A percentile compares a stretch with the other conserved stretches of the same genome.
phyloP scores from a whole-genome alignment of 2,329 filamentous ascomycete species.

The Penicillium sp. region DNA sequence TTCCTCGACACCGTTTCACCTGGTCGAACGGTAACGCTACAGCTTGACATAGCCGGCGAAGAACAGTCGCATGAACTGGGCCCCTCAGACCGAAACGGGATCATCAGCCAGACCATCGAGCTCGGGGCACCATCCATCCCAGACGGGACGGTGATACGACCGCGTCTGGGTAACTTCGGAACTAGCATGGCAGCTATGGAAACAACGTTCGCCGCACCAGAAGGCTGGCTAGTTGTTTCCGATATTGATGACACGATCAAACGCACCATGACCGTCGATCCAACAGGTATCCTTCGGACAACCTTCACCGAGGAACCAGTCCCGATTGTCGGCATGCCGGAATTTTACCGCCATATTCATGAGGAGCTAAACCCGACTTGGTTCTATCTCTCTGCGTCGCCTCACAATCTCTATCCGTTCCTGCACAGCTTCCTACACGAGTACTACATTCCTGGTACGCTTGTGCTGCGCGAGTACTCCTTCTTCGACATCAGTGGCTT shows the following conservation, averaged over 20 bases:
- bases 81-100: constrained; percentile 70
- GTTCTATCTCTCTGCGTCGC: constrained; percentile 92
- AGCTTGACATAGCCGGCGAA: constrained; percentile 55
- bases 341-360: constrained; percentile 71
- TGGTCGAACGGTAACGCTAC: constrained; percentile 65
- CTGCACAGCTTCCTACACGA: constrained; percentile 70
- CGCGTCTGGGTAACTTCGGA: constrained; percentile 28
- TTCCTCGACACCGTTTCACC: constrained; percentile 77
- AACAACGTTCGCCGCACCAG: constrained; percentile 71
- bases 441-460: constrained; percentile 73
- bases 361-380: constrained; percentile 65
- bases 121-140: constrained; percentile 46
- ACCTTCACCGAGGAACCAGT: constrained; percentile 78
- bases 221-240: constrained; percentile 83
- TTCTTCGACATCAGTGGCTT: constrained; percentile 84
- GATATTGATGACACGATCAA: constrained; percentile 98
- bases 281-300: constrained; percentile 75
- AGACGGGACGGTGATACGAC: constrained; percentile 51
- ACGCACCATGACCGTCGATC: constrained; percentile 76
- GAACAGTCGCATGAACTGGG: constrained; percentile 57
- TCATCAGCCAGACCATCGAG: constrained; percentile 64
- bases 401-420: constrained; percentile 92
- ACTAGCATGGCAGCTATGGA: constrained; percentile 57
- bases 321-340: constrained; percentile 77
- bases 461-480: constrained; percentile 80